Evolutionary conservation across 176 grass and related monocot species (phyloP).

Genomic region (Triticum urartu): DNA sequence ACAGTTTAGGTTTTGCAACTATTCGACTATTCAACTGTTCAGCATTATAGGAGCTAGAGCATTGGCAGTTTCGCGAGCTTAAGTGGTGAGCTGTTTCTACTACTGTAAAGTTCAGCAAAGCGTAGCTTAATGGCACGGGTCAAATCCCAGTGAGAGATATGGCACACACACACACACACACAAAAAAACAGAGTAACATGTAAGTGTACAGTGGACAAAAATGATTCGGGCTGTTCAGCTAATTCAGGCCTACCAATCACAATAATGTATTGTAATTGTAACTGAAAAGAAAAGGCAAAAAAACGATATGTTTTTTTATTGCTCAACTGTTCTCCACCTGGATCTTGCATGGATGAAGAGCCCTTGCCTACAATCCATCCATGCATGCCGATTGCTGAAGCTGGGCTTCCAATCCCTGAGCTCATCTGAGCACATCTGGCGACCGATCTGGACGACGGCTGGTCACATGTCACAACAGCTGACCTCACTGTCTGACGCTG

Average conservation of each 20-base stretch:
- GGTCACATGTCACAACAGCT: neutral
- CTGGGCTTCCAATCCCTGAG: neutral
- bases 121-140: conserved; percentile 20
- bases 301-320: neutral
- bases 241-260: conserved; percentile 19
- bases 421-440: neutral
- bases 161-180: no score
- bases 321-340: conserved; percentile 19
- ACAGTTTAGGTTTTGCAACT: neutral
- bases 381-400: neutral
- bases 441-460: conserved; percentile 1
- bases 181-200: neutral
- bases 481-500: conserved; percentile 23
- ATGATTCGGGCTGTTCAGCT: conserved; percentile 24
- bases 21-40: neutral
- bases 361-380: neutral
- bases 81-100: neutral
- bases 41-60: neutral
- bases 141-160: no score
- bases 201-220: conserved; percentile 34
- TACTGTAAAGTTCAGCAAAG: conserved; percentile 7
- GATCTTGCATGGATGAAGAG: conserved; percentile 27
- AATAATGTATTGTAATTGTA: neutral
- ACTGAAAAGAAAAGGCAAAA: neutral
- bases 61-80: neutral